Evolutionary conservation across 2,329 filamentous ascomycete species (phyloP).

Genomic region (Apiospora koreana): DNA sequence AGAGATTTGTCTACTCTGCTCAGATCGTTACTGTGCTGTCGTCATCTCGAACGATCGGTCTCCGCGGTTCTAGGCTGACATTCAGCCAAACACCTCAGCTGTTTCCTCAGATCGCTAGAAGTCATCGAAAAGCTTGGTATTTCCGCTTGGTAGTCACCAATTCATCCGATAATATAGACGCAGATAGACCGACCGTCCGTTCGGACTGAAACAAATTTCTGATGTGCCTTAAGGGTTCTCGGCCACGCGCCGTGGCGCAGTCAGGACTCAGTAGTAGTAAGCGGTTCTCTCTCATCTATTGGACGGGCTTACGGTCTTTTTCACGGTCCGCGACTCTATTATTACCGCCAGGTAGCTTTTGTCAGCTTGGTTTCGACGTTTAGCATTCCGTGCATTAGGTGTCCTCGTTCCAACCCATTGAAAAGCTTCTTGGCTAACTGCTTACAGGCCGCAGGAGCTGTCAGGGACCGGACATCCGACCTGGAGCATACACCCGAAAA

Average conservation of each 20-base stretch:
- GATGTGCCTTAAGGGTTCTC: background rate
- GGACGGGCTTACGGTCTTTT: background rate
- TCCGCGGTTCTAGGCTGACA: background rate
- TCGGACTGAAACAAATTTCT: background rate
- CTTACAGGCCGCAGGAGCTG: background rate
- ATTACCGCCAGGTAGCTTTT: background rate
- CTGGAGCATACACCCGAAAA: background rate
- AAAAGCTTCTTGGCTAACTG: constrained; percentile 7
- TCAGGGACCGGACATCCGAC: constrained; percentile 5
- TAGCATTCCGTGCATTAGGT: background rate
- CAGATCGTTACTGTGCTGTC: background rate
- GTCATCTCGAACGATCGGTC: background rate
- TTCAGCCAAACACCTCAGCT: background rate
- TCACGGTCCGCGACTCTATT: background rate
- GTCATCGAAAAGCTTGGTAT: background rate
- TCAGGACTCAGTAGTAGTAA: no score
- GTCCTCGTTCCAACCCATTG: background rate
- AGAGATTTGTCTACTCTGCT: no score
- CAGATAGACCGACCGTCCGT: background rate
- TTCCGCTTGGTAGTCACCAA: background rate
- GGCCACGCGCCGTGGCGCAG: constrained; percentile 4
- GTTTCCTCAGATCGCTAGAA: background rate
- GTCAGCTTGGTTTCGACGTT: background rate
- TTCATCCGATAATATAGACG: background rate
- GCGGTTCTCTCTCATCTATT: background rate